Percentiles rank a stretch among this genome's conserved stretches.
Conservation (phyloP, 2,329 filamentous ascomycete species). For the Ceratocystis colombiana region DNA sequence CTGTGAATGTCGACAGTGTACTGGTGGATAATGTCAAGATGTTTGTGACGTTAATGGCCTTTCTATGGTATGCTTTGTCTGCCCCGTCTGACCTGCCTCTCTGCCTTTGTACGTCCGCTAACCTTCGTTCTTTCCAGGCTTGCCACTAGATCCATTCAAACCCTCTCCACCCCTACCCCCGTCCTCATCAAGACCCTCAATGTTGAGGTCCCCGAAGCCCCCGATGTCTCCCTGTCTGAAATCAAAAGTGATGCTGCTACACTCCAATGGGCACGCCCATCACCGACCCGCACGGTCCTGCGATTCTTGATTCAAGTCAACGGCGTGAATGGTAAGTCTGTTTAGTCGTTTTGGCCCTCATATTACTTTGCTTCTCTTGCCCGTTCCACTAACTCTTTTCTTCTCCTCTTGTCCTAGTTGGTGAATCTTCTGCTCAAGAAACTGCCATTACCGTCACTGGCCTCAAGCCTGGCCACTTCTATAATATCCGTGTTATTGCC, state of each 20-base stretch:
- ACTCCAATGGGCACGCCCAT: constrained; percentile 78
- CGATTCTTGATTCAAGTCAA: constrained; percentile 92
- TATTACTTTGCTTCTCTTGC: not conserved
- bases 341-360: not conserved
- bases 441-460: constrained; percentile 74
- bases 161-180: constrained; percentile 80
- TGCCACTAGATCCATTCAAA: constrained; percentile 74
- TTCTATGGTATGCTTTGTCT: constrained; percentile 24
- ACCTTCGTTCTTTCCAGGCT: constrained; percentile 48
- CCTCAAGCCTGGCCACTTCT: constrained; percentile 75
- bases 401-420: constrained; percentile 45
- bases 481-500: constrained; percentile 86
- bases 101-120: constrained; percentile 3
- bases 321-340: constrained; percentile 66
- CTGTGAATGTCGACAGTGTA: constrained; percentile 23
- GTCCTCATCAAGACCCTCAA: constrained; percentile 84
- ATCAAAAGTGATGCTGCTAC: constrained; percentile 81
- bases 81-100: constrained; percentile 1
- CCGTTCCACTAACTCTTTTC: not conserved
- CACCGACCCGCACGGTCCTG: constrained; percentile 55
- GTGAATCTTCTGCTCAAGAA: constrained; percentile 68
- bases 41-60: constrained; percentile 25
- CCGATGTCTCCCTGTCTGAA: constrained; percentile 79
- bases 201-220: constrained; percentile 83
- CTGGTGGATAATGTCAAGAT: constrained; percentile 26